These are phyloP conservation scores for Iberis amara DNA, from an alignment of 441 rosid species.

Conservation along the genomic window DNA sequence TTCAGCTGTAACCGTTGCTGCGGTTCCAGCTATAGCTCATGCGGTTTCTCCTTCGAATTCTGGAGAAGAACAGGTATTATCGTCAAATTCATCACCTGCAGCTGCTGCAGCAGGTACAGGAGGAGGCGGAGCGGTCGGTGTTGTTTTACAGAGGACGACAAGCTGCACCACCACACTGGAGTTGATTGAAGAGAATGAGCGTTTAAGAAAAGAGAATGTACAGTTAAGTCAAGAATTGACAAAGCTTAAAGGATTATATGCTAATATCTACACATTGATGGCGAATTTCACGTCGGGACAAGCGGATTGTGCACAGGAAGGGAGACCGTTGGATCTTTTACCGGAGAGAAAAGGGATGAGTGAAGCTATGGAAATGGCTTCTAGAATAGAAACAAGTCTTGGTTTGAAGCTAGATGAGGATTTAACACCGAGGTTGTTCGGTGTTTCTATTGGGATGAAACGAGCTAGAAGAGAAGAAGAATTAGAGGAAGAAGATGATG, in stretches of 20 bases:
- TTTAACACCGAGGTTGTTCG: conserved; percentile 61
- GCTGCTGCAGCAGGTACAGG: conserved; percentile 26
- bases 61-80: conserved; percentile 71
- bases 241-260: conserved; percentile 55
- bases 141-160: conserved; percentile 38
- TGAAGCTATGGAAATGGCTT: conserved; percentile 27
- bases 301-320: conserved; percentile 39
- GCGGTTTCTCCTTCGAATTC: conserved; percentile 66
- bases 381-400: conserved; percentile 17
- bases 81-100: conserved; percentile 58
- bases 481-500: conserved; percentile 29
- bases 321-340: conserved; percentile 28
- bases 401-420: conserved; percentile 35
- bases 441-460: conserved; percentile 72
- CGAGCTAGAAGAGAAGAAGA: conserved; percentile 53
- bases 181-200: conserved; percentile 73
- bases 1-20: conserved; percentile 36
- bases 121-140: conserved; percentile 15
- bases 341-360: conserved; percentile 23
- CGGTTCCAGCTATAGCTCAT: conserved; percentile 26
- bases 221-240: conserved; percentile 62
- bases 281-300: conserved; percentile 48
- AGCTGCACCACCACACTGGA: conserved; percentile 73
- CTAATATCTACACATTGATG: conserved; percentile 58
- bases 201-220: conserved; percentile 60